Evolutionary conservation across 2,329 filamentous ascomycete species (phyloP), one percentile per base, ranked within the genome.

Genomic region (Blastomyces emzantsi): DNA sequence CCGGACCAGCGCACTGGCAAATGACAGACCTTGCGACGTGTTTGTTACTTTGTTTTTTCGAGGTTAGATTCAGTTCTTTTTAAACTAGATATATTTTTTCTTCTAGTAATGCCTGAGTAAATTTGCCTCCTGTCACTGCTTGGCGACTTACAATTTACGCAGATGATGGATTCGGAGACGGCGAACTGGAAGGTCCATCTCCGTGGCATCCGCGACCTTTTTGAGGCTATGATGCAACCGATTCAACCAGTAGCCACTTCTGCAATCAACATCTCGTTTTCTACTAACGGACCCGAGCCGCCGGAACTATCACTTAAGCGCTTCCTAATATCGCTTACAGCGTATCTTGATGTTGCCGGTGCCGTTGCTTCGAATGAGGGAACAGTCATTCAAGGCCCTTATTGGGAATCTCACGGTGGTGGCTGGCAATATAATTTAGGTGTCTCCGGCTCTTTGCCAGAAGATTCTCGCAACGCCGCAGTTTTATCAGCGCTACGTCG

Each of bases 121-220:
- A 19, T 33, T 57, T 36, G 54, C 36, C 28, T 30, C n/a, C 30
- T 30, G 17, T 28, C 15, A 25, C 11, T 45, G 22, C 28, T 52
- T 30, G 13, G 49, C 25, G 25, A 52, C 49, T 52, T 30, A 52
- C 49, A 19, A 8, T n/a, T 41, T 19, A 28, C 47, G 5, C 36
- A 75, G 73, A 75, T 75, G 73, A 74, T 75, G 73, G 73, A 75
- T 41, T 75, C 73, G 2, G 73, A 75, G 62, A 67, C 73, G 52
- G 67, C 73, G 49, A 76, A 75, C 41, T 77, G 75, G 75, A 71
- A 70, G 15, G 71, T 77, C 15, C 75, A 77, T 65, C 71, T 77
- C 19, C 67, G 74, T 63, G 75, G 75, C n/a, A 74, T 75, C 36
- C 71, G 71, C 17, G 74, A 76, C 57, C 77, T 77, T 19, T 75